Conservation (phyloP, 1,284 basidiomycete species). For the Agaricales sp. region DNA sequence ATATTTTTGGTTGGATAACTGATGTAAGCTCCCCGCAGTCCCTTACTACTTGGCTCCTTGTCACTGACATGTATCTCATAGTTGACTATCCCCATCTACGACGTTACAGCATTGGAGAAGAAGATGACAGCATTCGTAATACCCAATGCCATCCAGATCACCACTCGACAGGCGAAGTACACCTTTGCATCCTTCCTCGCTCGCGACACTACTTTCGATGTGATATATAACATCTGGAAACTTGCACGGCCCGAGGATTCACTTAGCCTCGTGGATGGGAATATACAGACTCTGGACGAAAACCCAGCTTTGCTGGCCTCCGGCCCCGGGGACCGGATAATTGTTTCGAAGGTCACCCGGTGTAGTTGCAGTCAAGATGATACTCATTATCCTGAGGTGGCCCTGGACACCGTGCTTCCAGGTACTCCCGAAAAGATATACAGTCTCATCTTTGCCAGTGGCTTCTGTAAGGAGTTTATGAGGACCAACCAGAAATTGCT, state of each 20-base stretch:
- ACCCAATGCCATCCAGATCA: constrained; percentile 92
- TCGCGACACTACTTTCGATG: constrained; percentile 92
- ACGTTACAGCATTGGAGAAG: constrained; percentile 88
- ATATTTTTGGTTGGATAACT: constrained; percentile 98
- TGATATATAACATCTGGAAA: constrained; percentile 94
- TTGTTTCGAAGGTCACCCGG: constrained; percentile 43
- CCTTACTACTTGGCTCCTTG: too few species aligned
- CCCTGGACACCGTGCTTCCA: constrained; percentile 74
- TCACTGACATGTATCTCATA: constrained; percentile 22
- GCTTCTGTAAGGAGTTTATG: constrained; percentile 94
- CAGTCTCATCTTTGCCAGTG: constrained; percentile 93
- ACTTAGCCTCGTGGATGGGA: too few species aligned
- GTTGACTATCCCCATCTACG: constrained; percentile 88
- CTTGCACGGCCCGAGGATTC: constrained; percentile 75
- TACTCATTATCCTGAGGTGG: constrained; percentile 65
- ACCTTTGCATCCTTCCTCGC: constrained; percentile 95
- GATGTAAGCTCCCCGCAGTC: constrained; percentile 49
- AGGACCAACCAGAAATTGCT: constrained; percentile 79
- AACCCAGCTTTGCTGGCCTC: too few species aligned
- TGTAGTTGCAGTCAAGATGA: constrained; percentile 72
- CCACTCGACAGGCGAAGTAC: constrained; percentile 78
- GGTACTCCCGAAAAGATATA: constrained; percentile 93
- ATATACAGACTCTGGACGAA: too few species aligned
- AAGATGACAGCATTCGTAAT: constrained; percentile 99
- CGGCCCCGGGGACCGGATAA: constrained; percentile 4